Conservation (phyloP, 2,329 filamentous ascomycete species). For the Xylariomycetidae sp. region DNA sequence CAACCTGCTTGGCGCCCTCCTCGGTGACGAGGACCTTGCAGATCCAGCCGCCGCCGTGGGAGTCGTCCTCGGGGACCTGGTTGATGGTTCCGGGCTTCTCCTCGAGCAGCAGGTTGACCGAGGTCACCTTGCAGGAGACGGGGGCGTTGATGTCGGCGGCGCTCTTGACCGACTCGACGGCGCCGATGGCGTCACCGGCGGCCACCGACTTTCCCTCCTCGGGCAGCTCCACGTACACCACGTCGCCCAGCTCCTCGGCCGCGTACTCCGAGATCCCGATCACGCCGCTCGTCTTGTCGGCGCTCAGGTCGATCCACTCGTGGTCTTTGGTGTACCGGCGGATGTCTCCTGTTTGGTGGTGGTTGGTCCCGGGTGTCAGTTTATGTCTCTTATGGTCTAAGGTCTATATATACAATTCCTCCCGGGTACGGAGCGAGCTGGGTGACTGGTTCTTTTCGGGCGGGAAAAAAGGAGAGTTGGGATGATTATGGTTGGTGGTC, state of each 20-base stretch:
- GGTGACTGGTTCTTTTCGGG: too few relatives aligned
- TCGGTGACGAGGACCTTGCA: slow-evolving; percentile 78
- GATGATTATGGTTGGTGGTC: too few relatives aligned
- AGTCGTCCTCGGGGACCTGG: slow-evolving; percentile 76
- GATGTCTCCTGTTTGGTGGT: slow-evolving; percentile 43
- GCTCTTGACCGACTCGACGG: slow-evolving; percentile 96
- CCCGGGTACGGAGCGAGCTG: too few relatives aligned
- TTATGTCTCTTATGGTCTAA: too few relatives aligned
- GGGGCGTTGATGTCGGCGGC: slow-evolving; percentile 97
- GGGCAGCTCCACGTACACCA: slow-evolving; percentile 95
- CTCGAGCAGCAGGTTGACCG: slow-evolving; percentile 71
- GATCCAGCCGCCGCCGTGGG: slow-evolving; percentile 80
- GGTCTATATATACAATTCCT: too few relatives aligned
- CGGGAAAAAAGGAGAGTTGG: slow-evolving; percentile 3
- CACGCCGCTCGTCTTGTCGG: slow-evolving; percentile 75
- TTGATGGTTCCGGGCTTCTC: slow-evolving; percentile 87
- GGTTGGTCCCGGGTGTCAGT: background rate
- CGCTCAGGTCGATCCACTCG: slow-evolving; percentile 92
- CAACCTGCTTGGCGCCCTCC: slow-evolving; percentile 60
- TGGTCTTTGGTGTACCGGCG: slow-evolving; percentile 96
- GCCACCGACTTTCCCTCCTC: slow-evolving; percentile 61
- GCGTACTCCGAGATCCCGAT: slow-evolving; percentile 89
- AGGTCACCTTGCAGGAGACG: slow-evolving; percentile 69
- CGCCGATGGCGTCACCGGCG: slow-evolving; percentile 81
- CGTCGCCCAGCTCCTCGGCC: slow-evolving; percentile 86